phyloP scores from a whole-genome alignment of 495 filamentous ascomycete genomes.

The Penicillium manginii region DNA sequence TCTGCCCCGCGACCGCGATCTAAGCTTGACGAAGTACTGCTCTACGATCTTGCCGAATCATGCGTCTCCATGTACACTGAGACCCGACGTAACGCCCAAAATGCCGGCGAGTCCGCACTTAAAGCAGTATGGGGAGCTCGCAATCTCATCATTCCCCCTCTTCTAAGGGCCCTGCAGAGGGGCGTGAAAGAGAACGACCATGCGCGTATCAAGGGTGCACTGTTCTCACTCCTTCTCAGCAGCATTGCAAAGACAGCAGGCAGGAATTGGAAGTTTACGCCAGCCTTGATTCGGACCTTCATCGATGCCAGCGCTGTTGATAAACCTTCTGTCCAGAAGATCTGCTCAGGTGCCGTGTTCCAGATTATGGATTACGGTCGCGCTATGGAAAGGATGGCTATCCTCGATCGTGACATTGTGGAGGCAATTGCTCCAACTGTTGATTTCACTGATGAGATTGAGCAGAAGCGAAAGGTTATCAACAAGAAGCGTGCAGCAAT shows the following conservation, averaged over 20 bases:
- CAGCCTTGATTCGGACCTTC: slow-evolving; percentile 81
- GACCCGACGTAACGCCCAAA: slow-evolving; percentile 89
- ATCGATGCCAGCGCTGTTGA: slow-evolving; percentile 88
- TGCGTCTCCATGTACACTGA: slow-evolving; percentile 95
- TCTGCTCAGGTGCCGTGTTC: slow-evolving; percentile 79
- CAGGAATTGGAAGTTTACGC: slow-evolving; percentile 91
- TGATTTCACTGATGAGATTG: slow-evolving; percentile 64
- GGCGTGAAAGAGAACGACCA: slow-evolving; percentile 83
- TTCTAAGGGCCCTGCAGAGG: slow-evolving; percentile 77
- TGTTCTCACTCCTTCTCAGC: slow-evolving; percentile 88
- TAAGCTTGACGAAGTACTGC: slow-evolving; percentile 77
- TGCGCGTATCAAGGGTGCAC: slow-evolving; percentile 88
- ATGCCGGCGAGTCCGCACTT: slow-evolving; percentile 89
- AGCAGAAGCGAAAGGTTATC: slow-evolving; percentile 69
- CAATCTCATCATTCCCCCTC: slow-evolving; percentile 82
- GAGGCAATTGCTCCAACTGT: slow-evolving; percentile 74
- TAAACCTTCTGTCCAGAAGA: slow-evolving; percentile 89
- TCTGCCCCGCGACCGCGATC: slow-evolving; percentile 82
- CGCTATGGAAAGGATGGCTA: slow-evolving; percentile 80
- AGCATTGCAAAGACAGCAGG: slow-evolving; percentile 86
- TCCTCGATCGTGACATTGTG: slow-evolving; percentile 75
- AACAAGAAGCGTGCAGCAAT: slow-evolving; percentile 72
- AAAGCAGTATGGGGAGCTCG: slow-evolving; percentile 86
- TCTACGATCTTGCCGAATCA: slow-evolving; percentile 88
- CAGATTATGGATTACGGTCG: slow-evolving; percentile 91